A percentile compares a stretch with the other conserved stretches of the same genome.
These are phyloP conservation scores for Reticulascus tulasneorum DNA, from an alignment of 2,329 filamentous ascomycete genomes.

Conservation along the genomic window DNA sequence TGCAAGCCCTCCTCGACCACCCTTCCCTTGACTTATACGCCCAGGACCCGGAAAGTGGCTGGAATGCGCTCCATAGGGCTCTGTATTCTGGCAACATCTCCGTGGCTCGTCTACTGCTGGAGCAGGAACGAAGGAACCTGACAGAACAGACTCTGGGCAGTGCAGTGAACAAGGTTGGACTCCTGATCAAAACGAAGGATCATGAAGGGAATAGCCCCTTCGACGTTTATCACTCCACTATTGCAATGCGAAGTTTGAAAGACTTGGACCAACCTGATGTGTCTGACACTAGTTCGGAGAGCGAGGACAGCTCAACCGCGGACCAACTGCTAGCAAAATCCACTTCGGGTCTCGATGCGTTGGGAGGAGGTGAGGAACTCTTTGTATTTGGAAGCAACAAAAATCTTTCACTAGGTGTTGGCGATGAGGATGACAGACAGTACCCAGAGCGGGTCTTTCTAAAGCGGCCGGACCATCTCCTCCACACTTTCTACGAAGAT, in stretches of 20 bases:
- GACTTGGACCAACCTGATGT: constrained; percentile 31
- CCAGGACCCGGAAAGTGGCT: constrained; percentile 88
- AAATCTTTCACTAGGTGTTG: constrained; percentile 86
- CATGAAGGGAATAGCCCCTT: constrained; percentile 92
- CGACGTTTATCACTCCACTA: constrained; percentile 85
- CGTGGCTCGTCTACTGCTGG: constrained; percentile 76
- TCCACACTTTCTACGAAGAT: constrained; percentile 70
- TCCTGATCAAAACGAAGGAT: constrained; percentile 91
- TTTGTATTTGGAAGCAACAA: constrained; percentile 97
- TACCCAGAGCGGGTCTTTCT: constrained; percentile 82
- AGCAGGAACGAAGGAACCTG: constrained; percentile 67
- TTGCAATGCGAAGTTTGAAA: constrained; percentile 69
- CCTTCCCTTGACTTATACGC: constrained; percentile 79
- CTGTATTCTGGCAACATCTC: constrained; percentile 87
- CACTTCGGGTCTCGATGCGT: constrained; percentile 15
- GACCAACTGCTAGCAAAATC: constrained; percentile 10
- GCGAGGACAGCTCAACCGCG: constrained; percentile 41
- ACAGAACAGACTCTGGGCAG: constrained; percentile 56
- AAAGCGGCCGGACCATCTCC: constrained; percentile 70
- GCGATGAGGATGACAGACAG: constrained; percentile 93
- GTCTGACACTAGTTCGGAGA: constrained; percentile 50
- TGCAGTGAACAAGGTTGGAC: constrained; percentile 59
- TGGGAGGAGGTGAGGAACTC: constrained; percentile 67
- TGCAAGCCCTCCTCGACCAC: constrained; percentile 74
- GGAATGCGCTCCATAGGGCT: constrained; percentile 90